These are phyloP conservation scores for Tulasnella sp. DNA, from an alignment of 768 basidiomycete genomes.

Conservation along the genomic window DNA sequence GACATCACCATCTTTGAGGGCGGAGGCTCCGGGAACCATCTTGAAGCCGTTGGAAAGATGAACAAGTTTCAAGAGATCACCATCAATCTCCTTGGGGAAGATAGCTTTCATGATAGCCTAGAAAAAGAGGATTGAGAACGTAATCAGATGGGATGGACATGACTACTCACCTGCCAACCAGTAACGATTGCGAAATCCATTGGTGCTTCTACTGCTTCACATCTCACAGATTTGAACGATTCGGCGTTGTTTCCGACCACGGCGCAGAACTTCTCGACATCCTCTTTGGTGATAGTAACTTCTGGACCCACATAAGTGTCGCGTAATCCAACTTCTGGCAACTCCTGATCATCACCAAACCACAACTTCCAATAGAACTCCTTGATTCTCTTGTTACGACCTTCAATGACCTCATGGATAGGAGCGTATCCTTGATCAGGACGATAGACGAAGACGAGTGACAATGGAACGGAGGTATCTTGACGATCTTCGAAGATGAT, in stretches of 20 bases:
- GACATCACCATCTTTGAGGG: conserved; percentile 72
- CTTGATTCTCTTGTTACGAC: conserved; percentile 83
- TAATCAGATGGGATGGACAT: background rate
- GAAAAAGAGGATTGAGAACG: conserved; percentile 12
- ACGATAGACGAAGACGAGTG: conserved; percentile 71
- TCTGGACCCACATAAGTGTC: conserved; percentile 80
- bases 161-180: conserved; percentile 78
- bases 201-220: conserved; percentile 61
- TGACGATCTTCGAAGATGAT: conserved; percentile 74
- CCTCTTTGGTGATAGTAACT: conserved; percentile 55
- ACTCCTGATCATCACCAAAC: conserved; percentile 74
- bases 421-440: conserved; percentile 82
- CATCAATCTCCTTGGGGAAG: conserved; percentile 84
- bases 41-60: conserved; percentile 97
- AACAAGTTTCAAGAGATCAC: conserved; percentile 88
- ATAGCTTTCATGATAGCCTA: conserved; percentile 99
- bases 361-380: conserved; percentile 97
- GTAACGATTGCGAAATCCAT: conserved; percentile 99
- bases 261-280: conserved; percentile 77
- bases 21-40: conserved; percentile 61
- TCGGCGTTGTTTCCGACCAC: conserved; percentile 91
- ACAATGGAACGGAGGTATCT: conserved; percentile 62
- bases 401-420: conserved; percentile 77
- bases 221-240: conserved; percentile 67
- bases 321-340: conserved; percentile 67